Base-by-base conservation (phyloP, 208 protist species). In the Blechomonas ayalai region DNA sequence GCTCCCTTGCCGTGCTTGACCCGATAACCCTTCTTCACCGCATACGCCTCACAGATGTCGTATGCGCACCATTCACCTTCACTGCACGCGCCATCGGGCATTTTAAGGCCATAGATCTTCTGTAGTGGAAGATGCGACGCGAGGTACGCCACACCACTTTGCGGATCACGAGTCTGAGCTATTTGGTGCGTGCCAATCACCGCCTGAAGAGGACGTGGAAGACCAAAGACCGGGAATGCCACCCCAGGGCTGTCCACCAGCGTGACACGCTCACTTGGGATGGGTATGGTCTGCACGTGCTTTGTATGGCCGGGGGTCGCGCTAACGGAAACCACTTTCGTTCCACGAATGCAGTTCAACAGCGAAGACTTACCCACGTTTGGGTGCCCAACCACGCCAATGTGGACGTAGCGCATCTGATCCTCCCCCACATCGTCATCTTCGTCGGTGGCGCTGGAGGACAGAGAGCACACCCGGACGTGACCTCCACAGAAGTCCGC, bases 221-320 rank as follows among this genome's bases (percentile, higher is more conserved):
- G 28, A 15, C 75, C 85, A 37, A 74, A 67, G 10, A 84, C 66
- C 12, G 96, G 95, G 44, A 97, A 95, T 3, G 87, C 83, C 3
- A 98, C 60, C 5, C 97, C 97, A 0, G 96, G 96, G 52, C 90
- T 96, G 71, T 98, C 97, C 29, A 96, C 87, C 8, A 98, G 69
- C 6, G 82, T 76, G 43, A 98, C 52, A 18, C 62, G 26, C 42
- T 94, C 78, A 8, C 40, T 58, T 0, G 86, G 76, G 6, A 98
- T 59, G 22, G 82, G 82, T 26, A 98, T 97, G 1, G 95, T 98
- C 64, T 99, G 94, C 22, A 97, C 53, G 46, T 98, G 93, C 51
- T 99, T 99, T 15, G 96, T 99, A 67, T 98, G 96, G 0, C 97
- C 97, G 3, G 97, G 87, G 12, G 93, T 97, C 13, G 72, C 52